A percentile compares a stretch with the other conserved stretches of the same genome.
phyloP scores from a whole-genome alignment of 306 rosid genomes.

The Rubus idaeus region DNA sequence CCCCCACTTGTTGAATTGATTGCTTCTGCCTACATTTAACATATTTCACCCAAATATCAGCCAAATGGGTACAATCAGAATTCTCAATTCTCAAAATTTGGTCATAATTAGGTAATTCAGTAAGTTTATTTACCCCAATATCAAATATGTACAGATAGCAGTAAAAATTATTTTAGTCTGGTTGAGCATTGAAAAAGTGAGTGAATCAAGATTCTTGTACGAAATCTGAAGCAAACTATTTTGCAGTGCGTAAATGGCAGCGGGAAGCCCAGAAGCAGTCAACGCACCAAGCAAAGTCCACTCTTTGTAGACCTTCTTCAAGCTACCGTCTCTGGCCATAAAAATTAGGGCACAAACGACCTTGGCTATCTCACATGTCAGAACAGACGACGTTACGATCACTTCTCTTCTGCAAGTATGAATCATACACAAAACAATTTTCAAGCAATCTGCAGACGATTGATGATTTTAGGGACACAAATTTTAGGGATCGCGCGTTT shows the following conservation, averaged over 20 bases:
- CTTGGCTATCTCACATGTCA: constrained; percentile 83
- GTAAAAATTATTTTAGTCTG: constrained; percentile 94
- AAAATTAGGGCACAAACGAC: constrained; percentile 72
- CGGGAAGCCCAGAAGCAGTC: constrained; percentile 97
- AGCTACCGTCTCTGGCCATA: constrained; percentile 78
- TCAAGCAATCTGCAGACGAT: neutral
- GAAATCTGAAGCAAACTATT: constrained; percentile 95
- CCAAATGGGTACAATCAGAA: neutral
- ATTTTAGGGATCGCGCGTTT: neutral
- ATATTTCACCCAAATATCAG: constrained; percentile 3
- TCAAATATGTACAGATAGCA: constrained; percentile 73
- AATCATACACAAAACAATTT: neutral
- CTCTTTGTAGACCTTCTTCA: constrained; percentile 56
- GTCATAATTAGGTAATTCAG: neutral
- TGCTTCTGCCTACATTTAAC: constrained; percentile 73
- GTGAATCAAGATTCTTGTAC: constrained; percentile 92
- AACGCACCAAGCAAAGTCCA: constrained; percentile 89
- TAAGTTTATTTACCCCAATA: constrained; percentile 55
- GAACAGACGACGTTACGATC: constrained; percentile 91
- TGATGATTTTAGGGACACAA: neutral
- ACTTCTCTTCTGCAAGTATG: constrained; percentile 67
- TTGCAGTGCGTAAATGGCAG: constrained; percentile 91
- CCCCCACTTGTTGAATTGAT: constrained; percentile 91
- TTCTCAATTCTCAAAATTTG: neutral
- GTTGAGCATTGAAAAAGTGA: constrained; percentile 92